Evolutionary conservation across 768 basidiomycete genomes (phyloP), one percentile per base, ranked within the genome.

Genomic region (Suillus decipiens): DNA sequence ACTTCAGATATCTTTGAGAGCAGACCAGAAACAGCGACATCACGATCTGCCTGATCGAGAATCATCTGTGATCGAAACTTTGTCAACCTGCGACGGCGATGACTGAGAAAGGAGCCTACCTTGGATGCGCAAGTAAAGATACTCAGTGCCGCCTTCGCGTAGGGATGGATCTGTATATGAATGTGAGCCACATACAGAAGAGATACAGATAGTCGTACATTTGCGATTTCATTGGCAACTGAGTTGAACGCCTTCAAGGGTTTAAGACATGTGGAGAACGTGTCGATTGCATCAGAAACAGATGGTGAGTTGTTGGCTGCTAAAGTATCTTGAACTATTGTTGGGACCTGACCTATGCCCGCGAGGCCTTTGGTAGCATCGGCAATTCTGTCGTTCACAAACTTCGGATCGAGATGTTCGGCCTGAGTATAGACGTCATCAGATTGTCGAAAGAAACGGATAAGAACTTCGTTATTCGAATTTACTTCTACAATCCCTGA

Each of bases 51-150:
- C 31, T 53, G 51, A 53, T 53, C 19, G 17, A 53, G 51, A 33
- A 53, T 53, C 31, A 33, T 19, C 54, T 55, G 14, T 15, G 0
- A 17, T 2, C 2, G 1, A 51, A 11, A 24, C 4, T 9, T 37
- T 0, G 9, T 24, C 1, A 3, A 5, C 14, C 3, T 37, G 14
- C 3, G 3, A 24, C 9, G 8, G 8, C 0, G 3, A 15, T 7
- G 7, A 33, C 19, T 4, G 15, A 9, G 15, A 17, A 28, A 28
- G n/a, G 12, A 24, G n/a, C 36, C 7, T n/a, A 37, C 54, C 54
- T 37, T 37, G 36, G 54, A 55, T 1, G 22, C 54, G 22, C 54
- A 37, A n/a, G 53, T 36, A 7, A 55, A 55, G 6, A 55, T 36
- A 22, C 53, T 55, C n/a, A 55, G 9, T 22, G 34, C 53, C n/a